phyloP scores from a whole-genome alignment of 2,329 filamentous ascomycete species.

The Akanthomyces muscarius region DNA sequence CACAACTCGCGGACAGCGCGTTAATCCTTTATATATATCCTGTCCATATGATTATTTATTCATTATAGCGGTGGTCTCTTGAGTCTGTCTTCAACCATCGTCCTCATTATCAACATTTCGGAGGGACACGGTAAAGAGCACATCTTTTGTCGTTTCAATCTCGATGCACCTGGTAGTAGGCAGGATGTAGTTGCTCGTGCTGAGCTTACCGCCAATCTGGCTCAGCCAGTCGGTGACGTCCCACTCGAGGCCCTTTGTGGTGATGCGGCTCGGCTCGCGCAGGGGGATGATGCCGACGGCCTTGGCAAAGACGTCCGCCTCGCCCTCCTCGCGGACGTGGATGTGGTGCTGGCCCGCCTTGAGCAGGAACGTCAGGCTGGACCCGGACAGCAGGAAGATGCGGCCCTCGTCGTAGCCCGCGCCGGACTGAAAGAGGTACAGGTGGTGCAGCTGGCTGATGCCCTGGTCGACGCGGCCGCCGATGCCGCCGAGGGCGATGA shows the following conservation, averaged over 20 bases:
- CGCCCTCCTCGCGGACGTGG: constrained; percentile 51
- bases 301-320: constrained; percentile 59
- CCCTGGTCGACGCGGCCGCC: constrained; percentile 92
- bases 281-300: constrained; percentile 85
- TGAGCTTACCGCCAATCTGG: constrained; percentile 66
- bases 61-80: background rate
- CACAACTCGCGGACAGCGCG: constrained; percentile 1
- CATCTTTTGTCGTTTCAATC: constrained; percentile 58
- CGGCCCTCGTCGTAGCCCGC: constrained; percentile 48
- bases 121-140: constrained; percentile 73
- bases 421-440: constrained; percentile 61
- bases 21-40: background rate
- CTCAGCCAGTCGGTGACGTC: constrained; percentile 81
- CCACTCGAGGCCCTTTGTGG: constrained; percentile 81
- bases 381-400: constrained; percentile 76
- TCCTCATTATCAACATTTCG: constrained; percentile 34
- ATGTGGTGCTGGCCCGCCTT: constrained; percentile 64
- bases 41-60: constrained; percentile 16
- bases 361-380: constrained; percentile 80
- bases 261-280: constrained; percentile 72
- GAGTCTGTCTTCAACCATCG: constrained; percentile 15
- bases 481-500: constrained; percentile 80
- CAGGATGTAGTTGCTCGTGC: constrained; percentile 75
- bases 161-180: constrained; percentile 56
- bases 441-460: constrained; percentile 81